These are phyloP conservation scores for Musa troglodytarum DNA, from an alignment of 176 grass and related monocot genomes.

Conservation along the genomic window DNA sequence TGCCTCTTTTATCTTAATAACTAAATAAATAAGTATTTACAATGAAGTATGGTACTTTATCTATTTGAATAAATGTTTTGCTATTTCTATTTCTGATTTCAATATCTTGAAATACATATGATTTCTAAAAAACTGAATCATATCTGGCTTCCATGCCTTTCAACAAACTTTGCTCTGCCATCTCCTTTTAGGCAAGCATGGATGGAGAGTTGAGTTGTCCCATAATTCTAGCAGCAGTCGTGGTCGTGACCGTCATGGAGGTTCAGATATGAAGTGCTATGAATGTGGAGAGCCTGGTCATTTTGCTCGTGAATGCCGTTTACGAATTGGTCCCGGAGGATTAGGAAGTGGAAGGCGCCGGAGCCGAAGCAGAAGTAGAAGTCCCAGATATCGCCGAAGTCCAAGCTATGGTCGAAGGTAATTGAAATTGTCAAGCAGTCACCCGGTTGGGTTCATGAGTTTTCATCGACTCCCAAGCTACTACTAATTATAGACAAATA, in stretches of 20 bases:
- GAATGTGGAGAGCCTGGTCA: slow-evolving; percentile 82
- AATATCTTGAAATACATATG: neutral
- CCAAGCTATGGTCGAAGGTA: slow-evolving; percentile 92
- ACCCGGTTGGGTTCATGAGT: neutral
- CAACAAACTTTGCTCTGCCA: neutral
- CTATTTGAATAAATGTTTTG: no score
- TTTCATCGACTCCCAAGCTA: neutral
- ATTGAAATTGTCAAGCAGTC: neutral
- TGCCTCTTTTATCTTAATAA: no score
- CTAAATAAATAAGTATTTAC: no score
- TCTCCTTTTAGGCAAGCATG: slow-evolving; percentile 55
- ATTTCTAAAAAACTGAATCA: neutral
- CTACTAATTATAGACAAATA: no score
- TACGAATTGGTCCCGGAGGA: slow-evolving; percentile 59
- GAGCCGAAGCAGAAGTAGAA: slow-evolving; percentile 50
- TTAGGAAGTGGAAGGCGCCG: slow-evolving; percentile 67
- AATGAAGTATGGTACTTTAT: no score
- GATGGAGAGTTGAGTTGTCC: slow-evolving; percentile 83
- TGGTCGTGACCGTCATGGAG: slow-evolving; percentile 46
- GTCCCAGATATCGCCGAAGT: slow-evolving; percentile 67
- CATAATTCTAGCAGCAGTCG: slow-evolving; percentile 34
- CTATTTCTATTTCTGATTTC: neutral
- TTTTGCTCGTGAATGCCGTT: slow-evolving; percentile 72
- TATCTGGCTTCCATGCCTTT: neutral
- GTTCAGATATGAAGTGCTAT: slow-evolving; percentile 68